phyloP scores from a whole-genome alignment of 768 basidiomycete genomes.

The Hericium alpestre region DNA sequence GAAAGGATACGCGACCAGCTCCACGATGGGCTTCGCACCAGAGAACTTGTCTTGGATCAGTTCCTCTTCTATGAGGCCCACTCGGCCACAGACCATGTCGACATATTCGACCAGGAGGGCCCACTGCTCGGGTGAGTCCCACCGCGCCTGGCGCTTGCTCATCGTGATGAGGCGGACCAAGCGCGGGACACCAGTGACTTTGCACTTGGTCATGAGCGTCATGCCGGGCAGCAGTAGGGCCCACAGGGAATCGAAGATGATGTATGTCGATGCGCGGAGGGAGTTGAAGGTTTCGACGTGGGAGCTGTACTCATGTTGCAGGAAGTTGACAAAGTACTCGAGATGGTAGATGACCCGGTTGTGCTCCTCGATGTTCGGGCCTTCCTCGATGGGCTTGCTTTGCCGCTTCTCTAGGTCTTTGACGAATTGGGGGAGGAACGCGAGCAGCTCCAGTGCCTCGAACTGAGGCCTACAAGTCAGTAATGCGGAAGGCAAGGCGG shows the following conservation, averaged over 20 bases:
- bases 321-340: neutral
- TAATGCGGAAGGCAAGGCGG: neutral
- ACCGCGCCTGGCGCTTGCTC: neutral
- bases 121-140: neutral
- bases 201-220: neutral
- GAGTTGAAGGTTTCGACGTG: neutral
- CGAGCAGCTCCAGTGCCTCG: neutral
- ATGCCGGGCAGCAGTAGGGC: neutral
- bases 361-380: neutral
- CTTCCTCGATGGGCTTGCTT: neutral
- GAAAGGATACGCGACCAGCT: neutral
- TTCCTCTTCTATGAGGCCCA: neutral
- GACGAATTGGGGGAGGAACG: neutral
- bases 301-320: neutral
- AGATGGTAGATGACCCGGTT: neutral
- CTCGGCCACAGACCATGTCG: neutral
- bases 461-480: neutral
- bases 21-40: neutral
- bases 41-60: neutral
- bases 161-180: neutral
- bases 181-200: neutral
- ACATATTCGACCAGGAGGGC: neutral
- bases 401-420: neutral
- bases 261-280: neutral
- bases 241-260: neutral